Evolutionary conservation across 257 asterid genomes (phyloP).

Genomic region (Ophiorrhiza pumila): DNA sequence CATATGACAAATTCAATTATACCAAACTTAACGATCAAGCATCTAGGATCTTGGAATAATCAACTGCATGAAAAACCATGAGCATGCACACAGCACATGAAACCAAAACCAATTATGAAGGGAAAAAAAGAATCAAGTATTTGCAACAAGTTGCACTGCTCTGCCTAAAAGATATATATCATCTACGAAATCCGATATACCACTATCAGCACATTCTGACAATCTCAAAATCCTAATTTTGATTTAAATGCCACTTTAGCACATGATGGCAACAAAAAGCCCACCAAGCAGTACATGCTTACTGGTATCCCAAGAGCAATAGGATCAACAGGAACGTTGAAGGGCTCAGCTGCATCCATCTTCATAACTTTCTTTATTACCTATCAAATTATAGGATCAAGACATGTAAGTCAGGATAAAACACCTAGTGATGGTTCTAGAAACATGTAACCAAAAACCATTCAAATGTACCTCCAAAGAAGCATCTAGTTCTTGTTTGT

Average conservation of each 20-base stretch:
- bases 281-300: conserved; percentile 21
- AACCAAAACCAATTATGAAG: background rate
- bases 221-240: background rate
- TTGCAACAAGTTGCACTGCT: background rate
- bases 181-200: background rate
- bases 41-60: background rate
- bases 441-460: conserved; percentile 8
- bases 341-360: conserved; percentile 96
- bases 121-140: background rate
- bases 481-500: conserved; percentile 70
- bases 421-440: conserved; percentile 5
- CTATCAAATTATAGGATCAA: conserved; percentile 37
- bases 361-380: conserved; percentile 85
- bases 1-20: background rate
- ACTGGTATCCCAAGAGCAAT: conserved; percentile 83
- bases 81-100: background rate
- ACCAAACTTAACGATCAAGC: background rate
- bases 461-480: conserved; percentile 68
- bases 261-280: background rate
- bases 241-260: background rate
- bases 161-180: background rate
- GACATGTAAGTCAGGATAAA: conserved; percentile 1
- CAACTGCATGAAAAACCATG: background rate
- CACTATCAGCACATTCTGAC: background rate
- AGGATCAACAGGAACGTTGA: conserved; percentile 87